A percentile compares a stretch with the other conserved stretches of the same genome.
Conservation (phyloP, 257 asterid species). For the Petunia secreta region DNA sequence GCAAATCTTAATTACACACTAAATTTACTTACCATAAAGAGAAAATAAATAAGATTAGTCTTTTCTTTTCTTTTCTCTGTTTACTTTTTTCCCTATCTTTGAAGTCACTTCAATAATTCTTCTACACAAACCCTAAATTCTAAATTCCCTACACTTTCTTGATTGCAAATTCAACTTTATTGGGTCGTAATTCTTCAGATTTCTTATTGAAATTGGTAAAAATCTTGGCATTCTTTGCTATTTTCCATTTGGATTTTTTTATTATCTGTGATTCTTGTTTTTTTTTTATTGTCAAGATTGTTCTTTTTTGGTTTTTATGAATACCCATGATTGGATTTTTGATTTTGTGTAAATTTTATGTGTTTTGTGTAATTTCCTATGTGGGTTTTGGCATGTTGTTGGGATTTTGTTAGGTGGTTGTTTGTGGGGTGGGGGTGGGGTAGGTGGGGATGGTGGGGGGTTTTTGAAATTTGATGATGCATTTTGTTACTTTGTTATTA, state of each 20-base stretch:
- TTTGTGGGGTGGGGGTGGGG: no score
- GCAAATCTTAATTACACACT: no score
- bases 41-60: neutral
- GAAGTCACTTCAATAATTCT: slow-evolving; percentile 9
- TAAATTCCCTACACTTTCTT: neutral
- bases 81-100: neutral
- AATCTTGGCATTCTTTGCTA: neutral
- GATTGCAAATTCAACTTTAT: slow-evolving; percentile 3
- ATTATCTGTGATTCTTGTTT: neutral
- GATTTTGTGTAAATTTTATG: neutral
- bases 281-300: neutral
- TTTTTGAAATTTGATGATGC: neutral
- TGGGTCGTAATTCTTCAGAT: neutral
- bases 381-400: slow-evolving; percentile 20
- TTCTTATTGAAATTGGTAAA: slow-evolving; percentile 7
- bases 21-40: neutral
- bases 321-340: neutral
- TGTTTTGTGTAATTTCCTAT: neutral
- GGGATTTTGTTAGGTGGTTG: neutral
- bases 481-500: no score
- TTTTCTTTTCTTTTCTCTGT: neutral
- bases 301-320: neutral
- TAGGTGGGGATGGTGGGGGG: neutral
- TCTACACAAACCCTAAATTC: slow-evolving; percentile 23
- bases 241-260: neutral